Base-by-base conservation (phyloP, 2,329 filamentous ascomycete species). In the Fusarium illudens region DNA sequence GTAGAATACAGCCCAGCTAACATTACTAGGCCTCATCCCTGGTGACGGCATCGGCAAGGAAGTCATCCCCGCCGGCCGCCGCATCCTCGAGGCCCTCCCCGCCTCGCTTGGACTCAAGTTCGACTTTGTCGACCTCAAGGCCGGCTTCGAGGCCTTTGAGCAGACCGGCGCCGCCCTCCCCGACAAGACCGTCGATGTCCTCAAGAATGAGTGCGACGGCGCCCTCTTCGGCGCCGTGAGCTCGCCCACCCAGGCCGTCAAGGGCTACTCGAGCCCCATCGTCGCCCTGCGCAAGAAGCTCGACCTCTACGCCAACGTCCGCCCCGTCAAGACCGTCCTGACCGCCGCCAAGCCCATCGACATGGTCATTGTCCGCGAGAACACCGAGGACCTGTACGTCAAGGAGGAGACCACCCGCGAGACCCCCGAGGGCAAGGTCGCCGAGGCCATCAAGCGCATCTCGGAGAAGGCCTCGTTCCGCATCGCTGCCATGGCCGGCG, bases 31-130 rank as follows among this genome's bases (percentile, higher is more conserved):
- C 79, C 92, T 98, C 75, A 98, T 99, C 79, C 92, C 96, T 75
- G 96, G 96, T 77, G 96, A 99, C 83, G 96, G 96, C 81, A 99
- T 99, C 82, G 96, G 96, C 82, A 93, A 93, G 79, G 96, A 99
- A 83, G 96, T 99, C 79, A 98, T 99, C 81, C 96, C 96, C 71
- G 92, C 96, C 57, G 96, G 95, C 53, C 92, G 93, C 75, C 91
- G 92, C 69, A 85, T 98, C 73, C 92, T 99, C 76, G 95, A 99
- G 84, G 92, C 96, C 52, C 90, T 99, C 2, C 94, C 95, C 32
- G 81, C 90, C n/a, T 96, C 92, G n/a, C 84, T 97, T 49, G 91
- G 92, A 75, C 88, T 99, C 73, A 94, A 93, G 77, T 98, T 98
- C 86, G 92, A 91, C 79, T 99, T 98, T 81, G 88, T 96, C 73